Evolutionary conservation across 1,284 basidiomycete species (phyloP), one percentile per base, ranked within the genome.

Genomic region (Spongiforma sp.): DNA sequence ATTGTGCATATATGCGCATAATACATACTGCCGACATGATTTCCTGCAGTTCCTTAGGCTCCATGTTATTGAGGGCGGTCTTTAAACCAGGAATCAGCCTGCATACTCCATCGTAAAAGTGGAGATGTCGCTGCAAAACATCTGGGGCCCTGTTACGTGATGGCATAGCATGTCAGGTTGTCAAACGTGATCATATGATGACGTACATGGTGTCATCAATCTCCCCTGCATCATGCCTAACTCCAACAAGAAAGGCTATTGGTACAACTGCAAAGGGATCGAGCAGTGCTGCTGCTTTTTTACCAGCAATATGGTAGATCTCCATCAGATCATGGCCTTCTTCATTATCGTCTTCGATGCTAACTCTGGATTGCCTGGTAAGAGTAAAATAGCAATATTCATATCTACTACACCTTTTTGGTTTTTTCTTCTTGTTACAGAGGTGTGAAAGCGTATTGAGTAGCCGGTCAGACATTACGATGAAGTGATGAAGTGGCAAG

Each of bases 1-100:
- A 30, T 4, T 1, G 11, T 43, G 32, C 43, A 48, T 62, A 63
- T 63, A 43, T 63, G 54, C 17, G 7, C 32, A 57, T 57, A n/a
- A 56, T 52, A 63, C 11, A 12, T 10, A 63, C 62, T 0, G 17
- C 53, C 26, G 37, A 39, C 5, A 63, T n/a, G 19, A 62, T 50
- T n/a, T 17, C 6, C 1, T 4, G 2, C 12, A 63, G 3, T 6
- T 24, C 15, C 3, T 1, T 2, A 9, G 48, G 53, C 3, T 8
- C 11, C 3, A 62, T 56, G 6, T 2, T 50, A 5, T 41, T 32
- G 0, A 63, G 53, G 4, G 14, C 34, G 19, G 8, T 41, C 2
- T 21, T 1, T n/a, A 63, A 24, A 6, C 43, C n/a, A 3, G 32
- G 60, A 34, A 56, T 1, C 1, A 63, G 32, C 17, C 32, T 52